A percentile compares a stretch with the other conserved stretches of the same genome.
phyloP scores from a whole-genome alignment of 163 green algal genomes.

The Volvox carteri region DNA sequence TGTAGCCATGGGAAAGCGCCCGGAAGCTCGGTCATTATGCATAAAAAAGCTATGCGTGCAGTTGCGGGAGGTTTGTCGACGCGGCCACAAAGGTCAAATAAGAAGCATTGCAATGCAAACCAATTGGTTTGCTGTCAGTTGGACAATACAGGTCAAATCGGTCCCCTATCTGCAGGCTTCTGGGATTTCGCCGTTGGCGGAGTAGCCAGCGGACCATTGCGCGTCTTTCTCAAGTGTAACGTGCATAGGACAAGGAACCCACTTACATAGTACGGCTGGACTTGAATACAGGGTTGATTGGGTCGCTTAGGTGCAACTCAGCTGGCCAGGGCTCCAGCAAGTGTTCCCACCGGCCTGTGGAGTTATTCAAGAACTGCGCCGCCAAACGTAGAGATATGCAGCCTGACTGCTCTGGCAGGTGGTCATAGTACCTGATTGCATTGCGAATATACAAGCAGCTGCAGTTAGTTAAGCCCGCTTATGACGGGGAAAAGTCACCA shows the following conservation, averaged over 20 bases:
- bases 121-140: no score
- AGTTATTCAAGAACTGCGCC: constrained; percentile 85
- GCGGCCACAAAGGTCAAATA: no score
- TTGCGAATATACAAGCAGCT: no score
- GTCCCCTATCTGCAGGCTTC: background rate
- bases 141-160: no score
- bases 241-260: no score
- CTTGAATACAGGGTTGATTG: constrained; percentile 73
- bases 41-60: background rate
- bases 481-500: no score
- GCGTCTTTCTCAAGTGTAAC: no score
- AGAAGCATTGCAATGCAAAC: no score
- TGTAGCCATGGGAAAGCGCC: constrained; percentile 53
- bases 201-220: no score
- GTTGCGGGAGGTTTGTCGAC: no score
- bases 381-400: constrained; percentile 42
- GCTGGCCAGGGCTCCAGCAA: constrained; percentile 82
- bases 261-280: constrained; percentile 65
- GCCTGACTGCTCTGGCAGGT: constrained; percentile 69
- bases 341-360: constrained; percentile 83
- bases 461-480: no score
- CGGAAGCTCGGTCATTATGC: background rate
- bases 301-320: constrained; percentile 69
- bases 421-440: constrained; percentile 64
- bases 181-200: background rate